Evolutionary conservation across 2,329 filamentous ascomycete genomes (phyloP).

Genomic region (Purpureocillium lavendulum): DNA sequence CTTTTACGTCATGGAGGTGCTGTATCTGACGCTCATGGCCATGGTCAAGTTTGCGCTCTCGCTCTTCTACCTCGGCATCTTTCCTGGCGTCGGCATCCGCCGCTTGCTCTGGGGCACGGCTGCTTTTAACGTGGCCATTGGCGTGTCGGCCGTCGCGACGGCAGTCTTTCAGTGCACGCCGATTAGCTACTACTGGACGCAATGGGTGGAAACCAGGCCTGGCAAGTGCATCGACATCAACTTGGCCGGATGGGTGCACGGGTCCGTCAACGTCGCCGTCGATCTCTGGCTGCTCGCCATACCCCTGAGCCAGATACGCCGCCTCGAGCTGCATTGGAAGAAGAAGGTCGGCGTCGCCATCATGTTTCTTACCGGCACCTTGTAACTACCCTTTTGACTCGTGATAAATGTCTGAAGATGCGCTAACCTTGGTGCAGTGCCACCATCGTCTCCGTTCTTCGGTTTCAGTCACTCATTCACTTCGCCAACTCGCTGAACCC

Average conservation of each 20-base stretch:
- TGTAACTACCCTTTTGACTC: not conserved
- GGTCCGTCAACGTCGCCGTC: constrained; percentile 1
- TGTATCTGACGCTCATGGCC: constrained; percentile 33
- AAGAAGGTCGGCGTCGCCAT: constrained; percentile 3
- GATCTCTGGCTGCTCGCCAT: constrained; percentile 4
- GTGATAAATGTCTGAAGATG: too few species aligned
- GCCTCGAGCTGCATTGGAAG: constrained; percentile 4
- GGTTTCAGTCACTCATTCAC: not conserved
- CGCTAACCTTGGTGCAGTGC: not conserved
- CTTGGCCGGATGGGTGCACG: not conserved
- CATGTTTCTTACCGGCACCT: constrained; percentile 4
- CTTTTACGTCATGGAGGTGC: constrained; percentile 26
- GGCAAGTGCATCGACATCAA: constrained; percentile 2
- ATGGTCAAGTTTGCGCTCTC: constrained; percentile 38
- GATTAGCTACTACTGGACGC: constrained; percentile 19
- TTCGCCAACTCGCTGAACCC: not conserved
- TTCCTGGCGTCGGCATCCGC: constrained; percentile 27
- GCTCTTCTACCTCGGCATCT: constrained; percentile 42
- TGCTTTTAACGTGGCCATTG: constrained; percentile 1
- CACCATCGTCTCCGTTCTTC: not conserved
- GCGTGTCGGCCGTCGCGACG: not conserved
- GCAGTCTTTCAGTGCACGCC: constrained; percentile 30
- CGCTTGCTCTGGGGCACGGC: constrained; percentile 24
- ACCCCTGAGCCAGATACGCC: constrained; percentile 2
- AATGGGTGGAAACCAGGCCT: not conserved